Conservation (phyloP, 371 early-diverging fungal genomes). For the Apophysomyces elegans region DNA sequence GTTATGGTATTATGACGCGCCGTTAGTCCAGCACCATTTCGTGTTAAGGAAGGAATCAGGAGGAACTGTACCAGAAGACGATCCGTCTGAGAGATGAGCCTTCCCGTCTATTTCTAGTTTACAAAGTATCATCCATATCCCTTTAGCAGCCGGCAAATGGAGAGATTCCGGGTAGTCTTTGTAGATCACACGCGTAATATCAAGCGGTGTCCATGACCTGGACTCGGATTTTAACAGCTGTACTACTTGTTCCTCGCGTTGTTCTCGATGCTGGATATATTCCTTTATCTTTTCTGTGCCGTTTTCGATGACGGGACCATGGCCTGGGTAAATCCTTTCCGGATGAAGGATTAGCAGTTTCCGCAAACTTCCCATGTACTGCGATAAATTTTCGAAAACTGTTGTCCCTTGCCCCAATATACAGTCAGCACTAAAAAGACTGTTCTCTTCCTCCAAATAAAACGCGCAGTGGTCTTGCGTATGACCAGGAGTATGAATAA, state of each 20-base stretch:
- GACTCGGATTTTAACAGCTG: constrained; percentile 39
- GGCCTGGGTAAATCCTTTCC: constrained; percentile 66
- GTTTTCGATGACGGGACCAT: constrained; percentile 80
- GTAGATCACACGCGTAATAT: constrained; percentile 69
- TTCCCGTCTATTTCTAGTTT: constrained; percentile 73
- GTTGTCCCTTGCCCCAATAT: constrained; percentile 86
- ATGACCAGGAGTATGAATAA: constrained; percentile 86
- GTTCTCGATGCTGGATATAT: constrained; percentile 78
- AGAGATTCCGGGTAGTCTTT: constrained; percentile 61
- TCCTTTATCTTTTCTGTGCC: constrained; percentile 61
- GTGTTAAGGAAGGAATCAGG: constrained; percentile 11
- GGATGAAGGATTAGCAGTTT: constrained; percentile 46
- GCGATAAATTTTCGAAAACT: constrained; percentile 75
- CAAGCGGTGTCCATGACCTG: constrained; percentile 48
- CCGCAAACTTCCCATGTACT: constrained; percentile 69
- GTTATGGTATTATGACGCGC: constrained; percentile 2
- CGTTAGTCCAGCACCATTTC: constrained; percentile 22
- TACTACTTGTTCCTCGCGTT: constrained; percentile 78
- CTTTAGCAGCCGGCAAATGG: constrained; percentile 66
- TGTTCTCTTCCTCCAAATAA: constrained; percentile 71
- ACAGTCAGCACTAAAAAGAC: constrained; percentile 83
- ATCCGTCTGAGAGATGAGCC: constrained; percentile 19
- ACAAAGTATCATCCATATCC: constrained; percentile 67
- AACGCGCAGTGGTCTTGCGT: constrained; percentile 80
- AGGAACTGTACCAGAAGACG: background rate